phyloP scores from a whole-genome alignment of 768 basidiomycete genomes.

The Mrakia blollopis region DNA sequence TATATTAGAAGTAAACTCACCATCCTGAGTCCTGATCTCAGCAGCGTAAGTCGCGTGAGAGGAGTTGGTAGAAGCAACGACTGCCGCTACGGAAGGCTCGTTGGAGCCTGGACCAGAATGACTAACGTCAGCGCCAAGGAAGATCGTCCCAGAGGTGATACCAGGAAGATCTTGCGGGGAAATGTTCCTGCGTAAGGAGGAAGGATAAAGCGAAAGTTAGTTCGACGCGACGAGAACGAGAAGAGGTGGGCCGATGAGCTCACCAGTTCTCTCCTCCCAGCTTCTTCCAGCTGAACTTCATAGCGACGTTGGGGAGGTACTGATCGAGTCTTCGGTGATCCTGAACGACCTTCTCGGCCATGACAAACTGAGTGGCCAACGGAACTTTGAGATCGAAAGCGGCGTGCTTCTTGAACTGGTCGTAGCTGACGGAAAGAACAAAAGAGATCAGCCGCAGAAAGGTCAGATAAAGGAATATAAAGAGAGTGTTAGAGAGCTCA shows the following conservation, averaged over 20 bases:
- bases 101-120: slow-evolving; percentile 4
- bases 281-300: slow-evolving; percentile 21
- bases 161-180: neutral
- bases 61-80: neutral
- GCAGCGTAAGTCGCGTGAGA: neutral
- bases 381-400: neutral
- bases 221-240: neutral
- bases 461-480: too few relatives aligned
- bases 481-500: too few relatives aligned
- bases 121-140: slow-evolving; percentile 3
- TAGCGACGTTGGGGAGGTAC: neutral
- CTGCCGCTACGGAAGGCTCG: neutral
- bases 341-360: neutral
- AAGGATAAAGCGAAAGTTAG: neutral
- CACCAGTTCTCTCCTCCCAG: slow-evolving; percentile 17
- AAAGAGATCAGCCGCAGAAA: too few relatives aligned
- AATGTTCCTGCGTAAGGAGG: neutral
- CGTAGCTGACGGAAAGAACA: neutral
- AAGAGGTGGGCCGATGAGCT: too few relatives aligned
- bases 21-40: slow-evolving; percentile 9
- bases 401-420: slow-evolving; percentile 4
- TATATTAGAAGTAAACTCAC: neutral
- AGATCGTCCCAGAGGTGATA: neutral
- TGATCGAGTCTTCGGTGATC: neutral
- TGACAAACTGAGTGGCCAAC: neutral